These are phyloP conservation scores for Malassezia globosa DNA, from an alignment of 1,284 basidiomycete genomes.

Conservation along the genomic window DNA sequence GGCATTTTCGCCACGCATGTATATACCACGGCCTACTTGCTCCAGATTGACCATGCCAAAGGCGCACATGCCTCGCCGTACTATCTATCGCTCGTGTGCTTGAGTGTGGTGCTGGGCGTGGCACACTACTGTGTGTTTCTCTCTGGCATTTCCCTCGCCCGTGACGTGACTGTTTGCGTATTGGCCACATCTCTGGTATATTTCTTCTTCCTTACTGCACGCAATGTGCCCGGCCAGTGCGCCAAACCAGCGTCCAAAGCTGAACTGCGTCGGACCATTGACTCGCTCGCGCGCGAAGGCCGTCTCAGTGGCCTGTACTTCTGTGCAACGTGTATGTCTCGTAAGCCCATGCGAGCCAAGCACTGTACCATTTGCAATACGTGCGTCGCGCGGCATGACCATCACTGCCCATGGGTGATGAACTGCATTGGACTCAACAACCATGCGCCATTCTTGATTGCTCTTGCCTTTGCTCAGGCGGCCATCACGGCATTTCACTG, in stretches of 20 bases:
- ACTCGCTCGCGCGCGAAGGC: constrained; percentile 63
- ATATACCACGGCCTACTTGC: constrained; percentile 49
- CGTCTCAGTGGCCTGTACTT: constrained; percentile 86
- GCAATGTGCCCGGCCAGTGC: constrained; percentile 61
- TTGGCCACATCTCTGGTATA: background rate
- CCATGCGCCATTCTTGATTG: constrained; percentile 85
- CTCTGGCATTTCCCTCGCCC: background rate
- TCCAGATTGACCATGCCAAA: constrained; percentile 25
- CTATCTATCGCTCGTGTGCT: constrained; percentile 63
- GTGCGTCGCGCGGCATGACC: constrained; percentile 58
- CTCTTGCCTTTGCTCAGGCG: constrained; percentile 69
- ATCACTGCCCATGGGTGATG: constrained; percentile 98
- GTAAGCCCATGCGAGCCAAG: constrained; percentile 83
- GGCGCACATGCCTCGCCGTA: constrained; percentile 56
- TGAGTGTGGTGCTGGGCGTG: background rate
- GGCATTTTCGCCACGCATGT: constrained; percentile 88
- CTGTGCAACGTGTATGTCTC: constrained; percentile 86
- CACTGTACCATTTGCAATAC: constrained; percentile 85
- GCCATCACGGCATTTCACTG: constrained; percentile 72
- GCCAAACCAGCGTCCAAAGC: constrained; percentile 54
- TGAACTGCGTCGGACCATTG: constrained; percentile 27
- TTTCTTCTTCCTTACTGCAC: background rate
- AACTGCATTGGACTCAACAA: constrained; percentile 92
- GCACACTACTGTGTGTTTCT: background rate
- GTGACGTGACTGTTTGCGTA: background rate